Evolutionary conservation across 2,329 filamentous ascomycete species (phyloP).

Genomic region (Fusarium sp.): DNA sequence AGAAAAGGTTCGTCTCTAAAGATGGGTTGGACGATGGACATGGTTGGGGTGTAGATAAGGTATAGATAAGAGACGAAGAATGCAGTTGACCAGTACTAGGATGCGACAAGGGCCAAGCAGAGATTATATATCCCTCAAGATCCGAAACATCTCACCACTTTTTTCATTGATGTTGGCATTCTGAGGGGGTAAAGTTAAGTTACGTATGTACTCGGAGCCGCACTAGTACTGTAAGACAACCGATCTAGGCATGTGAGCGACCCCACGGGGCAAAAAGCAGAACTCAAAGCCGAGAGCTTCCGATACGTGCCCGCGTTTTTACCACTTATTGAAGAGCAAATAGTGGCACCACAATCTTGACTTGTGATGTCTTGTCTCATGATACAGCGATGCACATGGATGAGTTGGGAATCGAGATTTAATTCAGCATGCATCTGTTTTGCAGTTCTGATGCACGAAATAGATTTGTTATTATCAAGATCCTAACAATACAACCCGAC

Average conservation of each 20-base stretch:
- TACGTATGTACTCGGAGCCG: constrained; percentile 15
- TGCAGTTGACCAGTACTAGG: too few species aligned
- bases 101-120: background rate
- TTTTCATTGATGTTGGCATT: background rate
- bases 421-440: background rate
- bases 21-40: constrained; percentile 19
- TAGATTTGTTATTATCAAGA: background rate
- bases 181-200: background rate
- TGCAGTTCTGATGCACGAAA: background rate
- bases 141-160: constrained; percentile 6
- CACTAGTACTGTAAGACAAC: background rate
- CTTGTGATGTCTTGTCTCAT: constrained; percentile 15
- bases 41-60: background rate
- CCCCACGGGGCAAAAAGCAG: constrained; percentile 22
- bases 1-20: constrained; percentile 1
- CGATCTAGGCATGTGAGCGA: constrained; percentile 15
- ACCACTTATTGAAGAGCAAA: background rate
- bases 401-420: background rate
- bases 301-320: constrained; percentile 32
- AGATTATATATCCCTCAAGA: constrained; percentile 1
- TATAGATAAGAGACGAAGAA: background rate
- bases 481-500: background rate
- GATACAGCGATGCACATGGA: background rate
- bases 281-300: constrained; percentile 19
- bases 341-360: background rate